Base-by-base conservation (phyloP, 768 basidiomycete genomes). In the Exidia glandulosa region DNA sequence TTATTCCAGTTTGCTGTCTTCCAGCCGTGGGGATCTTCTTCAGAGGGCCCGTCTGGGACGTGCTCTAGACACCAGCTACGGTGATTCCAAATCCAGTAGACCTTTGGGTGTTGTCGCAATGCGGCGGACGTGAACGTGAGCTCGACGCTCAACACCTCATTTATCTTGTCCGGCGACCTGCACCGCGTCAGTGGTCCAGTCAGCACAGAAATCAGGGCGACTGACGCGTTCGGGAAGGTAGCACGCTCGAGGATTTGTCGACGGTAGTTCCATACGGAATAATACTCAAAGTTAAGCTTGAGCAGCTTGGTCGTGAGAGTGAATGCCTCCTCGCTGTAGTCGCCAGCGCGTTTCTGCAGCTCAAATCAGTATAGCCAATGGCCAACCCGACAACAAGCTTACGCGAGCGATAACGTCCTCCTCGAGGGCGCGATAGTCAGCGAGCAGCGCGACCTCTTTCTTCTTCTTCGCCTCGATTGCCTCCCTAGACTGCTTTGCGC, bases 1-100 rank as follows among this genome's bases (percentile, higher is more conserved):
- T 76, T 83, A 41, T 86, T 81, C 96, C 96, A 98, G 47, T 83
- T 85, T 16, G 77, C 74, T 64, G 81, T 83, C 66, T 81, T 84
- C 94, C 94, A 97, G n/a, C 77, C 80, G 56, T 79, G 65, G 10
- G 71, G 67, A 58, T 82, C 77, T 1, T 70, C 72, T n/a, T 77
- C 75, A 0, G 70, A 72, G 0, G 91, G 90, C 1, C 85, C 88
- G 57, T 79, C 76, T 0, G 95, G 94, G 12, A 95, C 81, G 58
- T 87, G 82, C 69, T 88, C 87, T 2, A 99, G 81, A 67, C 94
- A 94, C 96, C 96, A 98, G 66, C 86, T 78, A 37, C 96, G 84
- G 67, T 99, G 94, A 69, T 94, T 97, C 96, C 96, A 99, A 65
- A 98, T 93, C 87, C 90, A 93, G 70, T 99, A 99, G 23, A 96